Conservation (phyloP, 192 early-diverging fungal genomes). For the Entomortierella chlamydospora region DNA sequence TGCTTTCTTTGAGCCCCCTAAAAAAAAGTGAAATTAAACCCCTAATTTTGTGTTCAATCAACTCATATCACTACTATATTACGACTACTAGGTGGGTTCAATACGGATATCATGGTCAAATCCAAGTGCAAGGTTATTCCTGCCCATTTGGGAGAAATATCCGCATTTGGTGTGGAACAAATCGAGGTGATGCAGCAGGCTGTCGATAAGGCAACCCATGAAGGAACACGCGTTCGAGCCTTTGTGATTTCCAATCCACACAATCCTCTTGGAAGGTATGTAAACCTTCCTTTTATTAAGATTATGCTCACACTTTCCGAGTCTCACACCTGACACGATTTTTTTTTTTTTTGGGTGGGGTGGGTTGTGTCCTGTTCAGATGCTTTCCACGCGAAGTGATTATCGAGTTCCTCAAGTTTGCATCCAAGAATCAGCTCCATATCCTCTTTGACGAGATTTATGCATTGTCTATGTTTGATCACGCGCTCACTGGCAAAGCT, state of each 20-base stretch:
- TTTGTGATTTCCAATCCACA: constrained; percentile 81
- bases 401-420: constrained; percentile 69
- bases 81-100: constrained; percentile 64
- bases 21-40: no score
- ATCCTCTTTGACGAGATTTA: constrained; percentile 88
- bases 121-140: constrained; percentile 65
- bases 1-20: background rate
- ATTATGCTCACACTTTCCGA: no score
- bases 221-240: constrained; percentile 59
- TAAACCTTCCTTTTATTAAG: no score
- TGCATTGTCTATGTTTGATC: constrained; percentile 71
- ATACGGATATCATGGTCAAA: constrained; percentile 65
- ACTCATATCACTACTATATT: background rate
- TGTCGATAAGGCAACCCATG: constrained; percentile 54
- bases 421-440: constrained; percentile 70
- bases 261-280: constrained; percentile 76
- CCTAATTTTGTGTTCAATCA: background rate
- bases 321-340: background rate
- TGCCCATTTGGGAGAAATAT: constrained; percentile 57
- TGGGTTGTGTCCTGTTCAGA: no score
- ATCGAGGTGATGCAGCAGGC: constrained; percentile 61
- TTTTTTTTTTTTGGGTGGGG: background rate
- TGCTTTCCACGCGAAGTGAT: constrained; percentile 66
- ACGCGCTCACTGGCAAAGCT: constrained; percentile 27
- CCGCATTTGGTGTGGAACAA: constrained; percentile 46